phyloP scores from a whole-genome alignment of 345 rosid genomes.

The Dovyalis caffra region DNA sequence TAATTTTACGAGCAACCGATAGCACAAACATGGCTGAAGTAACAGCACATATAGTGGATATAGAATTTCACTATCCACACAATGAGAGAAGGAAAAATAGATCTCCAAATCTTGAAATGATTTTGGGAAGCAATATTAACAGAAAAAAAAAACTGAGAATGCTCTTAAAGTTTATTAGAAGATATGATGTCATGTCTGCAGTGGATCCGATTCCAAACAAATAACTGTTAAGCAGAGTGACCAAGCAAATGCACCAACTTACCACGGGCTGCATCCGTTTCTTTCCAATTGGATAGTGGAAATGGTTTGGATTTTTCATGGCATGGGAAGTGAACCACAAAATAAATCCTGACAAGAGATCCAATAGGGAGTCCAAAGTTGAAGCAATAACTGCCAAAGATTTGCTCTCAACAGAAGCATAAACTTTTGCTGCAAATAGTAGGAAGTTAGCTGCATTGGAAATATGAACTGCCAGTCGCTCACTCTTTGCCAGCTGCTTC shows the following conservation, averaged over 20 bases:
- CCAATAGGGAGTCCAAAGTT: conserved; percentile 78
- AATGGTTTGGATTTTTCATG: conserved; percentile 70
- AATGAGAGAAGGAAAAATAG: too few species aligned
- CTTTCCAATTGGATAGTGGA: conserved; percentile 77
- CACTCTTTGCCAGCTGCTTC: conserved; percentile 62
- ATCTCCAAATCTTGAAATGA: too few species aligned
- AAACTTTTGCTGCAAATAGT: conserved; percentile 71
- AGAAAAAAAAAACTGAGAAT: too few species aligned
- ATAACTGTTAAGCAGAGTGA: not conserved
- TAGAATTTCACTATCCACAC: not conserved
- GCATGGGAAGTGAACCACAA: conserved; percentile 82
- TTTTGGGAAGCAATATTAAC: too few species aligned
- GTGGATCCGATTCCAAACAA: not conserved
- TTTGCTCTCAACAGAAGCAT: conserved; percentile 67
- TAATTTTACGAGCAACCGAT: too few species aligned
- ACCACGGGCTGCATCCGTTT: conserved; percentile 89
- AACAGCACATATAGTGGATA: not conserved
- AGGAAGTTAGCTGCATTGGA: conserved; percentile 63
- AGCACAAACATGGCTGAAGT: too few species aligned
- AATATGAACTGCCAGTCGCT: conserved; percentile 56
- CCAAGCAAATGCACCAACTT: conserved; percentile 4
- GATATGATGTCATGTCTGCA: not conserved
- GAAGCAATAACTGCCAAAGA: conserved; percentile 86
- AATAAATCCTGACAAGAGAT: conserved; percentile 79
- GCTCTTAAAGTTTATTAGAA: too few species aligned